Conservation (phyloP, 768 basidiomycete genomes). For the Hygrophorus pudorinus region DNA sequence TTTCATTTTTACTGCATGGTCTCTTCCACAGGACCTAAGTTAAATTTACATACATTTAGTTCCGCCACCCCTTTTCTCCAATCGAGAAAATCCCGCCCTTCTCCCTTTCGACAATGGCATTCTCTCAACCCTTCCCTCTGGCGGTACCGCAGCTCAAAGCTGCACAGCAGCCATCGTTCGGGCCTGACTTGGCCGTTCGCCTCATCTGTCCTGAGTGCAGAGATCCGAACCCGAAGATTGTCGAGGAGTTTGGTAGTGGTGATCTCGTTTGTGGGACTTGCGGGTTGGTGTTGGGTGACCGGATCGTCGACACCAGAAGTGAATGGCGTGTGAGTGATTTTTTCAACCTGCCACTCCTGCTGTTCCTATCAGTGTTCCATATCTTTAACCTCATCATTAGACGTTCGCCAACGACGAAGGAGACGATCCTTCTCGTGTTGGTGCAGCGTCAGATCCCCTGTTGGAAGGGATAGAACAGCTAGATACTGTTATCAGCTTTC, state of each 20-base stretch:
- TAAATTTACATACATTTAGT: no score
- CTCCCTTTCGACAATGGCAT: constrained; percentile 38
- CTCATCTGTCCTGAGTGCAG: constrained; percentile 94
- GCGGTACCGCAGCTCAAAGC: constrained; percentile 47
- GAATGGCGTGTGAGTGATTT: constrained; percentile 88
- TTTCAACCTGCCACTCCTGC: constrained; percentile 6
- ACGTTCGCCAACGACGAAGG: constrained; percentile 99
- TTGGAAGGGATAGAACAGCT: constrained; percentile 93
- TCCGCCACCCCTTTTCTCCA: constrained; percentile 7
- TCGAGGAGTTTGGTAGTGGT: constrained; percentile 96
- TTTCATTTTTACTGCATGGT: neutral
- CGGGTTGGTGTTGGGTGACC: constrained; percentile 91
- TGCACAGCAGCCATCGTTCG: constrained; percentile 50
- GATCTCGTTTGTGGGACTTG: constrained; percentile 94
- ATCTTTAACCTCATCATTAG: constrained; percentile 28
- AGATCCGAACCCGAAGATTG: constrained; percentile 87
- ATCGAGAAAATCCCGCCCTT: constrained; percentile 16
- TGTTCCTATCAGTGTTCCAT: no score
- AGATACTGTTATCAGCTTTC: constrained; percentile 90
- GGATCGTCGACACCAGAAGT: constrained; percentile 94
- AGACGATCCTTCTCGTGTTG: constrained; percentile 99
- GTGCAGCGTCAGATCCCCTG: constrained; percentile 87
- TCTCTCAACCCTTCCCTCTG: constrained; percentile 73
- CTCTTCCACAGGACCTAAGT: no score
- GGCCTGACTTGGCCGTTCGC: constrained; percentile 78